Evolutionary conservation across 352 stramenopile genomes (phyloP).

Genomic region (Globisporangium cylindrosporum): DNA sequence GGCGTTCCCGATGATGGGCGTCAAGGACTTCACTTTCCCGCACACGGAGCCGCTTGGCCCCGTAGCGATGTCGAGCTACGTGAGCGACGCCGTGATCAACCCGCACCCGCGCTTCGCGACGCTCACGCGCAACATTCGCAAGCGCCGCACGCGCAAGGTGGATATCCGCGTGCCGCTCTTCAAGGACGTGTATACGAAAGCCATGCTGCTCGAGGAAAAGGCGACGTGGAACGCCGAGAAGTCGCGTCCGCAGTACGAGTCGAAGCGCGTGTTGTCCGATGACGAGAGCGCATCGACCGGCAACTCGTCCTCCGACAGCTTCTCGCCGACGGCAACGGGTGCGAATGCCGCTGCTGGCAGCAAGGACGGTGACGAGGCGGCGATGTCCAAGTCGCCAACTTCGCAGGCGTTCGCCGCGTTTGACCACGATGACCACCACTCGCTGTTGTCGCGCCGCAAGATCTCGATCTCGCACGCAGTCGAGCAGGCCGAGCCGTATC

Average conservation of each 20-base stretch:
- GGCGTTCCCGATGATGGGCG: slow-evolving; percentile 96
- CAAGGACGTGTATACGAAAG: slow-evolving; percentile 78
- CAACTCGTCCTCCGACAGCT: slow-evolving; percentile 14
- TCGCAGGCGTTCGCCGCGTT: slow-evolving; percentile 42
- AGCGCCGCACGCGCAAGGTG: slow-evolving; percentile 85
- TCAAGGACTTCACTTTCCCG: slow-evolving; percentile 90
- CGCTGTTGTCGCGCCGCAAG: slow-evolving; percentile 53
- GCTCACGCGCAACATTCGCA: slow-evolving; percentile 98
- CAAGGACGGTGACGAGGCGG: slow-evolving; percentile 27
- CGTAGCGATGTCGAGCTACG: slow-evolving; percentile 93
- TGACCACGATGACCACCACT: slow-evolving; percentile 31
- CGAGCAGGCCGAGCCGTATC: slow-evolving; percentile 77
- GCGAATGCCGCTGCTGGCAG: not conserved
- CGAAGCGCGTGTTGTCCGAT: slow-evolving; percentile 38
- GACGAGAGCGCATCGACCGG: slow-evolving; percentile 20
- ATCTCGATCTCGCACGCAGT: slow-evolving; percentile 63
- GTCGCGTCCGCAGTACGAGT: slow-evolving; percentile 73
- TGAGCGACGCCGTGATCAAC: slow-evolving; percentile 98
- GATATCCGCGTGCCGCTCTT: slow-evolving; percentile 88
- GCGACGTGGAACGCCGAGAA: slow-evolving; percentile 76
- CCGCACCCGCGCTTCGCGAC: slow-evolving; percentile 98
- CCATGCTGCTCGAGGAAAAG: slow-evolving; percentile 69
- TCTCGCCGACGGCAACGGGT: slow-evolving; percentile 11
- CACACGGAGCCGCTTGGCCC: slow-evolving; percentile 54
- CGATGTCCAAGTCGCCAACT: slow-evolving; percentile 73